Evolutionary conservation across 2,329 filamentous ascomycete genomes (phyloP), one percentile per base, ranked within the genome.

Genomic region (Penicillium frequentans): DNA sequence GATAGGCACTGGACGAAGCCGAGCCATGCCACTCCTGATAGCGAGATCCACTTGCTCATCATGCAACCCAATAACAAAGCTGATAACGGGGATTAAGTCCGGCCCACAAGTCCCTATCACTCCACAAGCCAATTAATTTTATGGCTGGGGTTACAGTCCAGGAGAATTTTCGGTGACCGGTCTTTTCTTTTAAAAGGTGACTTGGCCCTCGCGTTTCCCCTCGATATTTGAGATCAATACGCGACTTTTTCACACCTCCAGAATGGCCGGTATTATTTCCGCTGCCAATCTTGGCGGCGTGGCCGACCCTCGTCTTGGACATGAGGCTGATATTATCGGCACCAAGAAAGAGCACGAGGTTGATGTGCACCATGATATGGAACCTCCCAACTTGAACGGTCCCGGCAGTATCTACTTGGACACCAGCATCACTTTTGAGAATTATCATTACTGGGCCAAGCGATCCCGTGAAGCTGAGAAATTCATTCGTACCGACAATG

Each of bases 361-460:
- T 16, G 8, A 29, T 52, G 23, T 53, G 35, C 21, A 47, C 8
- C 43, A 55, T 9, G 37, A 51, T 4, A 52, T 54, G n/a, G 27
- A 54, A 8, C 31, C 58, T 44, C 42, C 55, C 0, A 8, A 49
- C 13, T 5, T 56, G 6, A 21, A 56, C 19, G 48, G 55, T 10
- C 14, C 29, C 10, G 33, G 21, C 3, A 58, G 50, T 3, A 56
- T 60, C 23, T 62, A 62, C 37, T 26, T 56, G 50, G 73, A 75
- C 48, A 50, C 64, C 3, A 64, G 43, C 49, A 64, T 75, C 47
- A 59, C 67, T 1, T 76, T 76, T 51, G 73, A 76, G 56, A 72
- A 73, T 54, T 75, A 75, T 52, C 55, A 67, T 49, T 71, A 73
- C 62, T 75, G 72, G 54, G 72, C 70, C 2, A 55, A 67, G 23